Conservation (phyloP, 192 early-diverging fungal species). For the Podila minutissima region DNA sequence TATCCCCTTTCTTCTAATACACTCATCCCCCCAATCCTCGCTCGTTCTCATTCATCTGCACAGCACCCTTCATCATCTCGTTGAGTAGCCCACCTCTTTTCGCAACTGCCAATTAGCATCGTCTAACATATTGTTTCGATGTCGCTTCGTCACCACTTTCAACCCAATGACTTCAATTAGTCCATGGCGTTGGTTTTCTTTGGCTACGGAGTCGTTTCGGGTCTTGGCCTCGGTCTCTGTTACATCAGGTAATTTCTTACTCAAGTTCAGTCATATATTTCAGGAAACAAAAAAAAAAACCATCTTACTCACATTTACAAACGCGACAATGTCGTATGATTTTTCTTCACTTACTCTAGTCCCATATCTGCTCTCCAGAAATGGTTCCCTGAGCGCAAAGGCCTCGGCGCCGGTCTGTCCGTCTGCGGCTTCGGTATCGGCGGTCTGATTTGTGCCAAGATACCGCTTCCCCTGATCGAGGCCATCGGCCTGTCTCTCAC, state of each 20-base stretch:
- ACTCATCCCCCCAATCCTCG: no score
- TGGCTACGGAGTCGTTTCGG: slow-evolving; percentile 71
- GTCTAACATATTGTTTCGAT: background rate
- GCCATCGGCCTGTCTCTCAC: slow-evolving; percentile 61
- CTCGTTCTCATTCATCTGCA: no score
- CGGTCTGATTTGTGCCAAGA: slow-evolving; percentile 73
- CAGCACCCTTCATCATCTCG: no score
- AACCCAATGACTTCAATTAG: background rate
- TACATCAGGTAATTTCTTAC: slow-evolving; percentile 56
- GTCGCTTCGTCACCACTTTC: background rate
- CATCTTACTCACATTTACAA: no score
- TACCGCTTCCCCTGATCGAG: slow-evolving; percentile 69
- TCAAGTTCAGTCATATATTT: background rate
- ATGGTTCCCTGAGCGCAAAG: slow-evolving; percentile 71
- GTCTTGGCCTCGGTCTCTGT: slow-evolving; percentile 69
- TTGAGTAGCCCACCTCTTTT: no score
- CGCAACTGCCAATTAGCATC: no score
- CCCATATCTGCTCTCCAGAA: slow-evolving; percentile 70
- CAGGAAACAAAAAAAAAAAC: no score
- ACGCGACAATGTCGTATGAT: no score
- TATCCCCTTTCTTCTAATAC: no score
- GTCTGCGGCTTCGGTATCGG: slow-evolving; percentile 85
- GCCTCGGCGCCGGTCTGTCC: slow-evolving; percentile 68
- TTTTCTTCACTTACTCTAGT: background rate
- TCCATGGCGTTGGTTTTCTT: slow-evolving; percentile 67